Evolutionary conservation across 2,329 filamentous ascomycete species (phyloP).

Genomic region (Fusarium sp.): DNA sequence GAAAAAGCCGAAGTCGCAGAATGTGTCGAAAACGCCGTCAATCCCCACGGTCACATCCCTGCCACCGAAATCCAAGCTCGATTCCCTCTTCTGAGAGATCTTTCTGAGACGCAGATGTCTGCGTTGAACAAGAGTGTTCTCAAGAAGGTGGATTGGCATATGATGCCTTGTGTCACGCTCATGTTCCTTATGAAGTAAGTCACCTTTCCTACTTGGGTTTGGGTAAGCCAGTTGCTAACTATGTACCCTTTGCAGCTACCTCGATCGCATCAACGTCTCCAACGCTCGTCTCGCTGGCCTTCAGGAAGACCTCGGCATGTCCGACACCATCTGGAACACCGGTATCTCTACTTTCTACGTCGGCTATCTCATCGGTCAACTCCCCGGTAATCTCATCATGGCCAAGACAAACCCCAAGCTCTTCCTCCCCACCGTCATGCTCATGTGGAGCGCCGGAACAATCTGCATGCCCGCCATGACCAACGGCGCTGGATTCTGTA

Average conservation of each 20-base stretch:
- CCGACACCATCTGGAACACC: slow-evolving; percentile 53
- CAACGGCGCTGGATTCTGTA: slow-evolving; percentile 44
- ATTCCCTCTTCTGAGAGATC: slow-evolving; percentile 40
- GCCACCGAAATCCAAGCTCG: slow-evolving; percentile 44
- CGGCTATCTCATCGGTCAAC: slow-evolving; percentile 60
- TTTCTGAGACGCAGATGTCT: slow-evolving; percentile 41
- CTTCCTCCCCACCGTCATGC: slow-evolving; percentile 55
- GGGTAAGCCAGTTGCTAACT: background rate
- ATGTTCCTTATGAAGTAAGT: slow-evolving; percentile 33
- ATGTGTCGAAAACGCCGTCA: slow-evolving; percentile 17
- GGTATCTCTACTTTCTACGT: slow-evolving; percentile 60
- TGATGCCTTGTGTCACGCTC: slow-evolving; percentile 35
- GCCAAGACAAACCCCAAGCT: slow-evolving; percentile 54
- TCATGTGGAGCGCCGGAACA: slow-evolving; percentile 57
- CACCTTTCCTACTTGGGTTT: no score
- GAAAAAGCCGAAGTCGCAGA: slow-evolving; percentile 5
- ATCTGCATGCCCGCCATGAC: slow-evolving; percentile 58
- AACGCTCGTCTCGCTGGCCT: slow-evolving; percentile 56
- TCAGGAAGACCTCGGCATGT: slow-evolving; percentile 53
- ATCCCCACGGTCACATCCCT: background rate
- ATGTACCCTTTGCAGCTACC: slow-evolving; percentile 53
- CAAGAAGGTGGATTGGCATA: slow-evolving; percentile 49
- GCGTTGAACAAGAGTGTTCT: slow-evolving; percentile 46
- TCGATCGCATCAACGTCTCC: slow-evolving; percentile 64
- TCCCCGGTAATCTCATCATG: slow-evolving; percentile 61